A percentile compares a stretch with the other conserved stretches of the same genome.
Evolutionary conservation across 2,329 filamentous ascomycete species (phyloP).

Genomic region (Fusarium odoratissimum): DNA sequence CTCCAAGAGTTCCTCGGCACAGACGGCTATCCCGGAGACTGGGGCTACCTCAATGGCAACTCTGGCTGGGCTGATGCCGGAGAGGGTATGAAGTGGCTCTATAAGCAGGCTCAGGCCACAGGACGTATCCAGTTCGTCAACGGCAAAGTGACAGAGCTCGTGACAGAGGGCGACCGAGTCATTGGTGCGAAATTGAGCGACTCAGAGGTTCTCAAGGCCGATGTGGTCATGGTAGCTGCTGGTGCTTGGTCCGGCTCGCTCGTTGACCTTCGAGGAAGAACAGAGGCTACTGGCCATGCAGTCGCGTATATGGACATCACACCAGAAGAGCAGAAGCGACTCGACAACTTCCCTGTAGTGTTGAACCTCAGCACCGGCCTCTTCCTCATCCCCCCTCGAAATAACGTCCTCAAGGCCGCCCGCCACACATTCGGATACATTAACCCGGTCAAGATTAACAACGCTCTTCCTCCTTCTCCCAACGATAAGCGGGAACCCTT

Average conservation of each 20-base stretch:
- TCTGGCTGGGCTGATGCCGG: conserved; percentile 87
- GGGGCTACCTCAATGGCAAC: conserved; percentile 78
- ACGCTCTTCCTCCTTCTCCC: conserved; percentile 49
- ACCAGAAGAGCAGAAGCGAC: conserved; percentile 72
- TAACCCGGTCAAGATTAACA: conserved; percentile 58
- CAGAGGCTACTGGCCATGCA: conserved; percentile 83
- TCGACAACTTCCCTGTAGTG: conserved; percentile 76
- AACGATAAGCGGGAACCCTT: conserved; percentile 45
- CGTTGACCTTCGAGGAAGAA: conserved; percentile 80
- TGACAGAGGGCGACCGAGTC: conserved; percentile 54
- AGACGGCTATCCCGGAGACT: conserved; percentile 66
- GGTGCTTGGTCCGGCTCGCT: conserved; percentile 88
- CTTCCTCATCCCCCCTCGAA: conserved; percentile 78
- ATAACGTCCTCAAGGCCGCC: conserved; percentile 74
- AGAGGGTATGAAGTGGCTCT: conserved; percentile 73
- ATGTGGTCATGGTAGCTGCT: conserved; percentile 82
- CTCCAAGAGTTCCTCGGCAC: conserved; percentile 60
- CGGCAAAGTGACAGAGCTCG: conserved; percentile 59
- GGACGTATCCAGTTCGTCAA: conserved; percentile 67
- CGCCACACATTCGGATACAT: conserved; percentile 77
- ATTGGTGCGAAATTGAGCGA: conserved; percentile 63
- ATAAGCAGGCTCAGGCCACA: conserved; percentile 63
- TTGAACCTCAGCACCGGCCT: conserved; percentile 78
- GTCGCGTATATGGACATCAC: conserved; percentile 83
- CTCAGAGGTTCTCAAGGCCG: conserved; percentile 62